phyloP scores from a whole-genome alignment of 345 rosid species.

The Eucalyptus caleyi region DNA sequence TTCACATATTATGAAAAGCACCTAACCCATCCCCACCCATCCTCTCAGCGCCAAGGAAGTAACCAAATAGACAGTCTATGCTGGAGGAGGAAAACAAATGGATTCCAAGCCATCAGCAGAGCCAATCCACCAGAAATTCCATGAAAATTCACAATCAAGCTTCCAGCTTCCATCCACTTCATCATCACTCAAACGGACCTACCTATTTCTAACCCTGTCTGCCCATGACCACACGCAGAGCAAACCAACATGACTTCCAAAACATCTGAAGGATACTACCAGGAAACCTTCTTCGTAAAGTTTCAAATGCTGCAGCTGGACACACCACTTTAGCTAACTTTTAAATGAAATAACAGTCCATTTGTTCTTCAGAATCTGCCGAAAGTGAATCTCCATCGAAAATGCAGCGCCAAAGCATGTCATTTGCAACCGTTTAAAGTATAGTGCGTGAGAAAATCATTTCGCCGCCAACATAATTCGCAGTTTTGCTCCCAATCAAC shows the following conservation, averaged over 20 bases:
- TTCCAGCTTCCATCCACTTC: no score
- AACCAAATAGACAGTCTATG: neutral
- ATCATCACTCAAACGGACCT: no score
- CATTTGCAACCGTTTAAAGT: neutral
- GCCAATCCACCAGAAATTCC: no score
- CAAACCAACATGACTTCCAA: no score
- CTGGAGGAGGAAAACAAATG: neutral
- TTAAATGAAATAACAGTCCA: neutral
- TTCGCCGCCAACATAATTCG: neutral
- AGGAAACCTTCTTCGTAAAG: neutral
- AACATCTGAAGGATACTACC: neutral
- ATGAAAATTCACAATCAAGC: no score
- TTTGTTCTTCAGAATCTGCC: neutral
- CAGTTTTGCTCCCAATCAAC: no score
- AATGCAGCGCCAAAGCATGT: neutral
- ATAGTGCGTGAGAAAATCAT: neutral
- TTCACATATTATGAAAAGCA: neutral
- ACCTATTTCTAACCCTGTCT: no score
- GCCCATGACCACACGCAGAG: no score
- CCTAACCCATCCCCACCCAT: neutral
- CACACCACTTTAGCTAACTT: neutral
- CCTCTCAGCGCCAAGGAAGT: neutral
- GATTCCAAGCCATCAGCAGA: no score
- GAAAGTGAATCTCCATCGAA: neutral
- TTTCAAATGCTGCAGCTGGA: neutral